phyloP scores from a whole-genome alignment of 768 basidiomycete genomes.

The Pleurotus djamor region DNA sequence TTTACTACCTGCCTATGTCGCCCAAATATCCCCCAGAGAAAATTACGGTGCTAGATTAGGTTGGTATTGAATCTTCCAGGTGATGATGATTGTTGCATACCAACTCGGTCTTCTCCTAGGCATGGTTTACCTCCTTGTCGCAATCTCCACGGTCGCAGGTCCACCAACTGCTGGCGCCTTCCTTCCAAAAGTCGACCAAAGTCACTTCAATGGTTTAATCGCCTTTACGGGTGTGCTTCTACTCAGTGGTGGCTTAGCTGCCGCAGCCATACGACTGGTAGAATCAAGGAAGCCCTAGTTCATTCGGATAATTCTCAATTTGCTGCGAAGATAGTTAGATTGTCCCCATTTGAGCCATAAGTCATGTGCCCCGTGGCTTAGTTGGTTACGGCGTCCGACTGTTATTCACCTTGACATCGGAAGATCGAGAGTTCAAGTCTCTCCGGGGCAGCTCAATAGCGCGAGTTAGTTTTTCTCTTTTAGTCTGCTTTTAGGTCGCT shows the following conservation, averaged over 20 bases:
- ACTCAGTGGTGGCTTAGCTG: constrained; percentile 10
- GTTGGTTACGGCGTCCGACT: constrained; percentile 64
- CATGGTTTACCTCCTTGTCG: constrained; percentile 23
- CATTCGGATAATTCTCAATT: neutral
- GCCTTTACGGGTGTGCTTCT: constrained; percentile 25
- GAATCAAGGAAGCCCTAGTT: neutral
- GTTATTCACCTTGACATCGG: constrained; percentile 25
- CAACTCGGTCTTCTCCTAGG: constrained; percentile 12
- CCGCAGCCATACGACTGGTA: neutral
- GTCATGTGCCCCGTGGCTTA: constrained; percentile 49
- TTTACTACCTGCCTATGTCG: constrained; percentile 24
- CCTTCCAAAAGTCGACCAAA: constrained; percentile 16
- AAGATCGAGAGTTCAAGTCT: constrained; percentile 12
- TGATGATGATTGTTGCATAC: neutral
- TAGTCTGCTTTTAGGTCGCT: neutral
- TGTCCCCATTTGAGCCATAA: neutral
- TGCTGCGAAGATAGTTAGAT: neutral
- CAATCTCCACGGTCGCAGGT: constrained; percentile 24
- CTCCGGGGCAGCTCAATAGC: constrained; percentile 5
- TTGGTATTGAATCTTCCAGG: constrained; percentile 7
- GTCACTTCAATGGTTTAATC: constrained; percentile 22
- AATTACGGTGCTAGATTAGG: constrained; percentile 26
- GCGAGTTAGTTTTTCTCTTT: neutral
- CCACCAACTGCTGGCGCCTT: constrained; percentile 29
- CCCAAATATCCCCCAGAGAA: constrained; percentile 23